These are phyloP conservation scores for Thozetella sp. DNA, from an alignment of 495 filamentous ascomycete genomes.

Conservation along the genomic window DNA sequence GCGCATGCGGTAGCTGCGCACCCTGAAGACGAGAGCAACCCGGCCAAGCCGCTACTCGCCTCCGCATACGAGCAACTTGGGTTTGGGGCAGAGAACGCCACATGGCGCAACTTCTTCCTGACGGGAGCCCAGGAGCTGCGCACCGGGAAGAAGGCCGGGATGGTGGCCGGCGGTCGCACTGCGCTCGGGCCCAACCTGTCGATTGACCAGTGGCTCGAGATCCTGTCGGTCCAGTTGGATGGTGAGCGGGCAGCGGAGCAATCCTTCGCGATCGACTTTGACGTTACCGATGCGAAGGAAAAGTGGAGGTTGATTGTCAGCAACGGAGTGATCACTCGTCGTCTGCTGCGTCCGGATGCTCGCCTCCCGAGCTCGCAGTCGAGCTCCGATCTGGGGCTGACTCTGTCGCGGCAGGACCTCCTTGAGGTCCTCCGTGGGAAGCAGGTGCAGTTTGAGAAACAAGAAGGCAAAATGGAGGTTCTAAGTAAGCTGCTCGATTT, in stretches of 20 bases:
- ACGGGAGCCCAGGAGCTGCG: slow-evolving; percentile 8
- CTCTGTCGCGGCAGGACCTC: background rate
- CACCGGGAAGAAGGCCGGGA: background rate
- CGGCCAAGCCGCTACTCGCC: background rate
- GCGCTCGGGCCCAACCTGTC: background rate
- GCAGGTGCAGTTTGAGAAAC: background rate
- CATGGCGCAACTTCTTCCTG: slow-evolving; percentile 15
- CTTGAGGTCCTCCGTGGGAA: background rate
- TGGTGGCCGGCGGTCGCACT: background rate
- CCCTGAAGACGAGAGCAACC: background rate
- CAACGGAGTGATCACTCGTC: background rate
- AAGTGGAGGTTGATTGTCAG: slow-evolving; percentile 2
- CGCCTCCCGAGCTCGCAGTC: background rate
- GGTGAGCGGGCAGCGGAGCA: background rate
- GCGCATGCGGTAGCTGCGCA: background rate
- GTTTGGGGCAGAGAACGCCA: slow-evolving; percentile 17
- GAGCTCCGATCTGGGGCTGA: background rate
- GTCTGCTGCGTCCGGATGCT: background rate
- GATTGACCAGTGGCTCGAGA: background rate
- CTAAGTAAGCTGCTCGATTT: background rate
- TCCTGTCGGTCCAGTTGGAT: slow-evolving; percentile 2
- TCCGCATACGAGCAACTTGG: slow-evolving; percentile 26
- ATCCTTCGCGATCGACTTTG: background rate
- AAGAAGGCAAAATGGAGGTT: background rate
- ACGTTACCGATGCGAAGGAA: background rate